A percentile compares a stretch with the other conserved stretches of the same genome.
Evolutionary conservation across 352 stramenopile species (phyloP).

Genomic region (Phytopythium helicoides): DNA sequence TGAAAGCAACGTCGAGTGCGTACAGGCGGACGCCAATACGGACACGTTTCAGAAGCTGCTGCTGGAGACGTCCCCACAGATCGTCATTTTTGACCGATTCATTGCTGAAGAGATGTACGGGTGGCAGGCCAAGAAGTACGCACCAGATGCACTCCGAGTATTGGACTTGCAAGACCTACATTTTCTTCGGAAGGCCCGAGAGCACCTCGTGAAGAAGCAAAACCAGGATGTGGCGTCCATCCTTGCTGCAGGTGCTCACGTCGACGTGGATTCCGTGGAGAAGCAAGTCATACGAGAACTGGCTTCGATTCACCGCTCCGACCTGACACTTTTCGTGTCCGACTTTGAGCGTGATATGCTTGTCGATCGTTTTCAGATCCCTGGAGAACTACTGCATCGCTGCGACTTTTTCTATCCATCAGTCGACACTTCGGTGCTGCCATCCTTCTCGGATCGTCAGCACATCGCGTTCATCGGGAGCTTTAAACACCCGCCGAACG

Average conservation of each 20-base stretch:
- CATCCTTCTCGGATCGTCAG: constrained; percentile 27
- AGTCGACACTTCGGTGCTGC: constrained; percentile 14
- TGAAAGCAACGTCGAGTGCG: constrained; percentile 50
- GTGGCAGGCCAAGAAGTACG: constrained; percentile 74
- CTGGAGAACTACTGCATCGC: constrained; percentile 32
- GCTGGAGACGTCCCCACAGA: constrained; percentile 47
- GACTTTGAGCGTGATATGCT: constrained; percentile 62
- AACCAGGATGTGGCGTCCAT: constrained; percentile 28
- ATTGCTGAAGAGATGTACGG: constrained; percentile 87
- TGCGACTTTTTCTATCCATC: constrained; percentile 74
- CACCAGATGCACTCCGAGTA: constrained; percentile 77
- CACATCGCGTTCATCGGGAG: constrained; percentile 90
- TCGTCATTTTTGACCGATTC: constrained; percentile 83
- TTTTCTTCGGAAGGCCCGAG: constrained; percentile 81
- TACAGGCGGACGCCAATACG: constrained; percentile 73
- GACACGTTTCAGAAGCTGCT: constrained; percentile 66
- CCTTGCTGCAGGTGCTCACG: constrained; percentile 1
- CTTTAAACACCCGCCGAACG: constrained; percentile 92
- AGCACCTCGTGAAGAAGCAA: constrained; percentile 73
- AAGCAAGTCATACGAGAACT: constrained; percentile 74
- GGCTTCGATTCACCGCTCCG: constrained; percentile 70
- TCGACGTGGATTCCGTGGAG: constrained; percentile 44
- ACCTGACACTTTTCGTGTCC: constrained; percentile 76
- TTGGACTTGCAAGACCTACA: constrained; percentile 94
- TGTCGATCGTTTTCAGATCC: constrained; percentile 58